Conservation (phyloP, 257 asterid species). For the Jasminum sambac region DNA sequence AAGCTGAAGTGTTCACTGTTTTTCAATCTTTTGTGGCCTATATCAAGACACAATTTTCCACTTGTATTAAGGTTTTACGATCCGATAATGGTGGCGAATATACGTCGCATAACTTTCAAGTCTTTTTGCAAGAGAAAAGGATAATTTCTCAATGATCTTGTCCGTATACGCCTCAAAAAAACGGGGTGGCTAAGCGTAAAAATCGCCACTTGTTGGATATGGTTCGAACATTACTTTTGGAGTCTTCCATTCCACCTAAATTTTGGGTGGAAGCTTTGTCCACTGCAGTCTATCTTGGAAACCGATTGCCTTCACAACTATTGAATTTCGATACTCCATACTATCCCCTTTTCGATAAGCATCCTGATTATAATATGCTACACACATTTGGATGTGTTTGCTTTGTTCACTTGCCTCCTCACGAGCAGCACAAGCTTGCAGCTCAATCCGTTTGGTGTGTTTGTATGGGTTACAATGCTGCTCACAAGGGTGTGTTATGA, state of each 20-base stretch:
- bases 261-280: constrained; percentile 22
- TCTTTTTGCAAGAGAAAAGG: neutral
- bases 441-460: neutral
- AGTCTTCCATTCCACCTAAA: neutral
- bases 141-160: constrained; percentile 6
- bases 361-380: neutral
- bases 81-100: constrained; percentile 19
- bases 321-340: constrained; percentile 13
- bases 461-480: neutral
- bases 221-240: neutral
- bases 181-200: constrained; percentile 12
- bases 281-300: constrained; percentile 2
- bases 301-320: neutral
- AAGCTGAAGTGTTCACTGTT: neutral
- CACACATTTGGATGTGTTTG: constrained; percentile 22
- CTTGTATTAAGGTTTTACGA: neutral
- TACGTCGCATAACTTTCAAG: neutral
- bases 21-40: neutral
- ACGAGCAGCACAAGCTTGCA: neutral
- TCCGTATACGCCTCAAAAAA: constrained; percentile 20
- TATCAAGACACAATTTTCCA: constrained; percentile 1
- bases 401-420: neutral
- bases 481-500: neutral
- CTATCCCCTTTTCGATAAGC: neutral
- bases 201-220: constrained; percentile 10